Conservation (phyloP, 306 rosid species). For the Gastrolobium villosum region DNA sequence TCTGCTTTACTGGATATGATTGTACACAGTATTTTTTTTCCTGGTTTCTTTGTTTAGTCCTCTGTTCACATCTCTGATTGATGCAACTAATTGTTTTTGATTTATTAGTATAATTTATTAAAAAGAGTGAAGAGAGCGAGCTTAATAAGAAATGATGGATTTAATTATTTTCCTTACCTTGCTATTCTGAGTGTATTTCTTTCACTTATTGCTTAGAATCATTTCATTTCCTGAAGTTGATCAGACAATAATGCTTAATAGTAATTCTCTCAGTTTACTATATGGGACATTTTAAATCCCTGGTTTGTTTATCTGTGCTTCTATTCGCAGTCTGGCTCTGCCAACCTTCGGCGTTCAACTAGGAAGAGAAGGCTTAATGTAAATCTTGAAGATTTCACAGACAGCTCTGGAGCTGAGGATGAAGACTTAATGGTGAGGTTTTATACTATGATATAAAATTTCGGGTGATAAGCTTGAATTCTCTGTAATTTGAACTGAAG, state of each 20-base stretch:
- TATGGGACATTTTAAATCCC: conserved; percentile 44
- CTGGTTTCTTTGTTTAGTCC: conserved; percentile 20
- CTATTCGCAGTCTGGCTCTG: conserved; percentile 57
- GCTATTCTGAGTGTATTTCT: conserved; percentile 20
- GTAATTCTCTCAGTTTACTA: conserved; percentile 31
- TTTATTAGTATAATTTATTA: conserved; percentile 6
- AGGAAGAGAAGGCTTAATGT: conserved; percentile 69
- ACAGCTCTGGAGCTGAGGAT: conserved; percentile 77
- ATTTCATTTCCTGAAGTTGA: conserved; percentile 24
- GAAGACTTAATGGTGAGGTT: conserved; percentile 82
- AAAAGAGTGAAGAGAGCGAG: conserved; percentile 9
- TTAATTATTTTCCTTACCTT: conserved; percentile 30
- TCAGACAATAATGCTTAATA: not conserved
- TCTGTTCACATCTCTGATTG: not conserved
- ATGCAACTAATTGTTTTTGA: conserved; percentile 27
- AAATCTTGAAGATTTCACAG: conserved; percentile 61
- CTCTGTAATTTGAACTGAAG: conserved; percentile 49
- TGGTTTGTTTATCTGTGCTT: conserved; percentile 38
- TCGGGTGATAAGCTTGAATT: conserved; percentile 44
- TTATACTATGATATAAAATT: conserved; percentile 29
- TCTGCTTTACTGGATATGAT: conserved; percentile 35
- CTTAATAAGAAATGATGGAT: not conserved
- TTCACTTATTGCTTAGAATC: conserved; percentile 22
- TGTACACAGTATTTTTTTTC: not conserved
- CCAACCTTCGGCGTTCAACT: conserved; percentile 82